Conservation (phyloP, 331 rosid genomes). For the Malus hybrid region DNA sequence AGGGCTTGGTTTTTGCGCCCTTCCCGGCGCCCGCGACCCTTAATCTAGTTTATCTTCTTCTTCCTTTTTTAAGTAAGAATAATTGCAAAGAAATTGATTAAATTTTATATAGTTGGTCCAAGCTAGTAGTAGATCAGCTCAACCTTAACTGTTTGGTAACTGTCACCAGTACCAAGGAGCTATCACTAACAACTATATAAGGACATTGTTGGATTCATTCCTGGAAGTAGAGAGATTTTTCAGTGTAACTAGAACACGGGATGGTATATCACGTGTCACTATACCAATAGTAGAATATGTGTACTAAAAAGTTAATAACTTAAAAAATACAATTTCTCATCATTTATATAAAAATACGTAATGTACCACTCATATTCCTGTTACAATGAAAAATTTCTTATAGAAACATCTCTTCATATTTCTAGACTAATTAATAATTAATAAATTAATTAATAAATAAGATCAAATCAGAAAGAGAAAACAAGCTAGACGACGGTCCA, state of each 20-base stretch:
- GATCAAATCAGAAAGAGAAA: neutral
- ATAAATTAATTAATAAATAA: neutral
- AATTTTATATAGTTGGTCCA: neutral
- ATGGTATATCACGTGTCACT: too few relatives aligned
- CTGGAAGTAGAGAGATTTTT: neutral
- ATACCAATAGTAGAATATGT: too few relatives aligned
- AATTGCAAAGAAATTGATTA: neutral
- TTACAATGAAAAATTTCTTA: too few relatives aligned
- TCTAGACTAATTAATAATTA: neutral
- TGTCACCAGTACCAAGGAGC: neutral
- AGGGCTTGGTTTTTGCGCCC: too few relatives aligned
- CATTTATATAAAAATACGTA: too few relatives aligned
- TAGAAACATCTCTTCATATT: neutral
- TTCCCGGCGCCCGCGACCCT: too few relatives aligned
- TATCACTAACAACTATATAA: neutral
- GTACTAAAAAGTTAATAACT: too few relatives aligned
- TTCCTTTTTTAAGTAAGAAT: neutral
- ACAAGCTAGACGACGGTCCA: neutral
- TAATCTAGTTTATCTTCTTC: neutral
- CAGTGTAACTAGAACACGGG: too few relatives aligned
- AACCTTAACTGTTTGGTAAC: neutral
- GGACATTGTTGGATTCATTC: conserved; percentile 17
- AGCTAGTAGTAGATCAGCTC: neutral
- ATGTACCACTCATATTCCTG: too few relatives aligned
- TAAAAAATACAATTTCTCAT: too few relatives aligned